phyloP scores from a whole-genome alignment of 202 grass and related monocot genomes.

The Schoenoplectus triqueter region DNA sequence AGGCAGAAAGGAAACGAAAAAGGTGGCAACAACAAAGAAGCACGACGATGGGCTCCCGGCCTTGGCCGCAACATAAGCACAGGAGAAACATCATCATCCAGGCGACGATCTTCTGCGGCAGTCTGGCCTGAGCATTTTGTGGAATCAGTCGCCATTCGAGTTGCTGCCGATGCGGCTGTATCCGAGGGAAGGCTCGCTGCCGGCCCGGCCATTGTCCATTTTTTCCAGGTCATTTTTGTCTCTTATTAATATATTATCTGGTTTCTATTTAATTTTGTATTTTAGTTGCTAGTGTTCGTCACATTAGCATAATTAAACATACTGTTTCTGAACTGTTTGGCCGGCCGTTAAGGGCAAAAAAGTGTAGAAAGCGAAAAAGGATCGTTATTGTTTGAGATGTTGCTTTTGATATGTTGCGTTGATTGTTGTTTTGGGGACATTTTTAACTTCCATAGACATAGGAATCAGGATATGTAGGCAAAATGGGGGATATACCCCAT shows the following conservation, averaged over 20 bases:
- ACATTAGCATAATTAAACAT: not conserved
- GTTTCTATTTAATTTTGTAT: not conserved
- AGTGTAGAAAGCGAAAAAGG: constrained; percentile 26
- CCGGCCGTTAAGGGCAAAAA: constrained; percentile 24
- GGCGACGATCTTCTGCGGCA: constrained; percentile 35
- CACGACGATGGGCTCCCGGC: not conserved
- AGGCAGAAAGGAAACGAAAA: constrained; percentile 13
- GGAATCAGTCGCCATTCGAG: constrained; percentile 42
- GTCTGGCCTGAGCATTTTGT: constrained; percentile 53
- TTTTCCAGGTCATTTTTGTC: constrained; percentile 43
- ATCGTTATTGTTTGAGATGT: constrained; percentile 27
- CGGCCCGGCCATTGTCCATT: constrained; percentile 38
- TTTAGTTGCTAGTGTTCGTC: not conserved
- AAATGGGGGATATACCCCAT: constrained; percentile 30
- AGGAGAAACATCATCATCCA: constrained; percentile 28
- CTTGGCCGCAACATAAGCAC: not conserved
- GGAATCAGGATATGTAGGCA: constrained; percentile 27
- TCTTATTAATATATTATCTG: not conserved
- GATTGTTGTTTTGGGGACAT: constrained; percentile 11
- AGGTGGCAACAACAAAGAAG: constrained; percentile 13
- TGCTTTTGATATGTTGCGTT: not conserved
- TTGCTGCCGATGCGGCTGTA: constrained; percentile 26
- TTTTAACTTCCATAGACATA: not conserved
- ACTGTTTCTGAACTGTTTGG: constrained; percentile 35
- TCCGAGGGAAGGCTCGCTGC: constrained; percentile 45